Percentiles rank a stretch among this genome's conserved stretches.
phyloP scores from a whole-genome alignment of 2,329 filamentous ascomycete species.

The Verticillium dahliae region DNA sequence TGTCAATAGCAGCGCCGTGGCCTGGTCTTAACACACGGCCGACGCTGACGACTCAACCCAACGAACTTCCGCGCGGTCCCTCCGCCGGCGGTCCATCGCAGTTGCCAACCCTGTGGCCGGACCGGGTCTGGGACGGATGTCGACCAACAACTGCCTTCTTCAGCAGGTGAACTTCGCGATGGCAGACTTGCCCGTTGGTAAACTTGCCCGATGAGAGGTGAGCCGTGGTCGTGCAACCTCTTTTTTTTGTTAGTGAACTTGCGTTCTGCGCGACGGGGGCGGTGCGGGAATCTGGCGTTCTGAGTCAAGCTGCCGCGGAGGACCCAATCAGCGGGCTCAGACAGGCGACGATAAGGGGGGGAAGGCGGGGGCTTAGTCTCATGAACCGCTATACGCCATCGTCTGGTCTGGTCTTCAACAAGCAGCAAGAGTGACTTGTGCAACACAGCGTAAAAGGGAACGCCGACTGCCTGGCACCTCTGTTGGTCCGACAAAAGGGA shows the following conservation, averaged over 20 bases:
- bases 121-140: neutral
- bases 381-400: constrained; percentile 13
- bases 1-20: constrained; percentile 6
- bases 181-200: neutral
- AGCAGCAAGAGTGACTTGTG: neutral
- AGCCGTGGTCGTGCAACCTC: neutral
- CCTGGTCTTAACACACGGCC: neutral
- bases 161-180: neutral
- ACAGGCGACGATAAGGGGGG: constrained; percentile 9
- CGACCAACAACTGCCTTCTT: neutral
- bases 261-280: neutral
- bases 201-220: neutral
- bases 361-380: constrained; percentile 6
- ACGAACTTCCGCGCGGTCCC: neutral
- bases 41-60: neutral
- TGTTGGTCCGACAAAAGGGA: neutral
- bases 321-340: constrained; percentile 11
- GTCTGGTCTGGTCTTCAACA: neutral
- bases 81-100: neutral
- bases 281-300: constrained; percentile 5
- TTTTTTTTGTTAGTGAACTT: too few relatives aligned
- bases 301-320: constrained; percentile 5
- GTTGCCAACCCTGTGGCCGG: neutral
- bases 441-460: neutral
- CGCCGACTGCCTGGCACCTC: neutral